A percentile compares a stretch with the other conserved stretches of the same genome.
Conservation (phyloP, 192 early-diverging fungal species). For the Coemansia sp. region DNA sequence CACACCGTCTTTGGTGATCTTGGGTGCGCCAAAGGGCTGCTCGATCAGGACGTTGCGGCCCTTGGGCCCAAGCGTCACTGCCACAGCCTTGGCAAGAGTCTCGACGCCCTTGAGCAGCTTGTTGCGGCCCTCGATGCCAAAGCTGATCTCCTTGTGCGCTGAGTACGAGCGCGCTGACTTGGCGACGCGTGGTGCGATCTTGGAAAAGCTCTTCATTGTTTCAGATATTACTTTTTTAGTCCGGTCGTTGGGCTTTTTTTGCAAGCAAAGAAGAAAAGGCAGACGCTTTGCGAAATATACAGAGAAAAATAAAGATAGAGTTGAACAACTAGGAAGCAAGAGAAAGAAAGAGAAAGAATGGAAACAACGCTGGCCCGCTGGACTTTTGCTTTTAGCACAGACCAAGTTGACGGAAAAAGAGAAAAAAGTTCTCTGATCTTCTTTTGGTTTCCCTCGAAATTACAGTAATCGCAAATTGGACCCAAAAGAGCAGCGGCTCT, state of each 20-base stretch:
- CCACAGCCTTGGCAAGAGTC: slow-evolving; percentile 95
- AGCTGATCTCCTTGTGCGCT: slow-evolving; percentile 96
- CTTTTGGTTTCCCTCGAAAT: slow-evolving; percentile 24
- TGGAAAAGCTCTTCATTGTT: slow-evolving; percentile 50
- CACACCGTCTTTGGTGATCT: slow-evolving; percentile 99
- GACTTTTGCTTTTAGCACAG: not conserved
- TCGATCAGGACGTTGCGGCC: slow-evolving; percentile 99
- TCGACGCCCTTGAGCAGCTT: slow-evolving; percentile 94
- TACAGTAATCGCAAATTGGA: slow-evolving; percentile 21
- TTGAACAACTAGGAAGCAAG: not conserved
- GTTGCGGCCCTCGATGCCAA: slow-evolving; percentile 95
- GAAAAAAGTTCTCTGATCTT: slow-evolving; percentile 10
- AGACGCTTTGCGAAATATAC: slow-evolving; percentile 5
- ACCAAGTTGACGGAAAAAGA: not conserved
- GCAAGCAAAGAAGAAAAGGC: not conserved
- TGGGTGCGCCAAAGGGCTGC: slow-evolving; percentile 95
- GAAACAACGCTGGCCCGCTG: too few relatives aligned
- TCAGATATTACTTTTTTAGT: not conserved
- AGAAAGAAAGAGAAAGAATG: not conserved
- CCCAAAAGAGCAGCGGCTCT: not conserved
- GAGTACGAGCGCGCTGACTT: slow-evolving; percentile 66
- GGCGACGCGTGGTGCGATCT: slow-evolving; percentile 49
- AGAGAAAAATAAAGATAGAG: not conserved
- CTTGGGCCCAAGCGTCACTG: slow-evolving; percentile 99
- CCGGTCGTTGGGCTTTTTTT: slow-evolving; percentile 1